Evolutionary conservation across 768 basidiomycete species (phyloP).

Genomic region (Mycena indigotica): DNA sequence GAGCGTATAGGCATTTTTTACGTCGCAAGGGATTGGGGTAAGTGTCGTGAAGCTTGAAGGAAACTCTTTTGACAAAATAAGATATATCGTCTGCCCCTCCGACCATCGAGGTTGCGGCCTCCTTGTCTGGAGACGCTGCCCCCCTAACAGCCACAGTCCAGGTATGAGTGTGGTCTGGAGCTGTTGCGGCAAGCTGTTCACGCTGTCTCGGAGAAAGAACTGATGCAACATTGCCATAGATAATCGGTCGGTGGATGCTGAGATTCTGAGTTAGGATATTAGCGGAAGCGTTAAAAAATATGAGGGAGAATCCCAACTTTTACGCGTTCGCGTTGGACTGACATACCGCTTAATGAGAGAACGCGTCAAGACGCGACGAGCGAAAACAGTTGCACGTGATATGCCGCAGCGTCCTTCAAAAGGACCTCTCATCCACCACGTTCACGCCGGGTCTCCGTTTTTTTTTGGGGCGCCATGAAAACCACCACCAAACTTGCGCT

Average conservation of each 20-base stretch:
- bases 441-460: too few species aligned
- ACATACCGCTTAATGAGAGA: not conserved
- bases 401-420: too few species aligned
- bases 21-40: constrained; percentile 90
- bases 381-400: too few species aligned
- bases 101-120: constrained; percentile 28
- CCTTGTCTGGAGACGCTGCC: not conserved
- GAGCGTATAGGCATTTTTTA: constrained; percentile 45
- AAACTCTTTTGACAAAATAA: constrained; percentile 93
- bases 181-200: constrained; percentile 48
- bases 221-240: constrained; percentile 92
- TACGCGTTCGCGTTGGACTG: not conserved
- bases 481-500: constrained; percentile 49
- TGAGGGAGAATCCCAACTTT: not conserved
- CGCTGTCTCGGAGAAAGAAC: constrained; percentile 77
- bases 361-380: not conserved
- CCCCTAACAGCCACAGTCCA: constrained; percentile 87
- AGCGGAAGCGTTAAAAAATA: too few species aligned
- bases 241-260: constrained; percentile 85
- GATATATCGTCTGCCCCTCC: constrained; percentile 89
- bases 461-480: too few species aligned
- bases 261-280: constrained; percentile 70
- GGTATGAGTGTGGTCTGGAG: constrained; percentile 85
- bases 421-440: too few species aligned
- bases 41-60: constrained; percentile 97